Conservation (phyloP, 768 basidiomycete genomes). For the Pleurotus ostreatus region DNA sequence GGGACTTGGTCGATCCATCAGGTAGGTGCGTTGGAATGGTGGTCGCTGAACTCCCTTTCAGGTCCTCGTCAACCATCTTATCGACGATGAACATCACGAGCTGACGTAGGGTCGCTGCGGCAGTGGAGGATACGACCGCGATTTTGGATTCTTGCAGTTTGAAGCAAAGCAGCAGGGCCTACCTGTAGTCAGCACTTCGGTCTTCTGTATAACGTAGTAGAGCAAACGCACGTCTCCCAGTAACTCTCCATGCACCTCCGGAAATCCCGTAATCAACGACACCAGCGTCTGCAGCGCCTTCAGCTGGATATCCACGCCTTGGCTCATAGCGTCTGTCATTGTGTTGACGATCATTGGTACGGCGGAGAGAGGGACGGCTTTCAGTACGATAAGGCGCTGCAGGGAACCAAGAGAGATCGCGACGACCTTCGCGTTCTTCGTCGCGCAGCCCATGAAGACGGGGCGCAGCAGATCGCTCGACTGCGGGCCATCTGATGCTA, state of each 20-base stretch:
- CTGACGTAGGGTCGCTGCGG: constrained; percentile 92
- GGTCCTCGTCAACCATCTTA: constrained; percentile 82
- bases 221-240: constrained; percentile 71
- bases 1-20: constrained; percentile 55
- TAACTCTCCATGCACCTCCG: constrained; percentile 71
- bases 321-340: constrained; percentile 83
- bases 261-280: constrained; percentile 86
- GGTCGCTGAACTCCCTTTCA: constrained; percentile 30
- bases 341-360: constrained; percentile 79
- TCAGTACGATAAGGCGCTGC: constrained; percentile 84
- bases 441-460: constrained; percentile 91
- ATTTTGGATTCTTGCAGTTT: constrained; percentile 93
- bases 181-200: constrained; percentile 1
- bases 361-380: constrained; percentile 77
- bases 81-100: constrained; percentile 98
- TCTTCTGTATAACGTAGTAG: not conserved
- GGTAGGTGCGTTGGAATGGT: constrained; percentile 52
- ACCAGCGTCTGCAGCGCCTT: constrained; percentile 90
- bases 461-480: constrained; percentile 80
- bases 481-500: constrained; percentile 81
- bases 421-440: constrained; percentile 91
- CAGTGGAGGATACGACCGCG: constrained; percentile 94
- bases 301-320: constrained; percentile 96
- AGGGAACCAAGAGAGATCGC: constrained; percentile 88
- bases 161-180: constrained; percentile 94